A percentile compares a stretch with the other conserved stretches of the same genome.
phyloP scores from a whole-genome alignment of 1,284 basidiomycete genomes.

The Phenoliferia sp. region DNA sequence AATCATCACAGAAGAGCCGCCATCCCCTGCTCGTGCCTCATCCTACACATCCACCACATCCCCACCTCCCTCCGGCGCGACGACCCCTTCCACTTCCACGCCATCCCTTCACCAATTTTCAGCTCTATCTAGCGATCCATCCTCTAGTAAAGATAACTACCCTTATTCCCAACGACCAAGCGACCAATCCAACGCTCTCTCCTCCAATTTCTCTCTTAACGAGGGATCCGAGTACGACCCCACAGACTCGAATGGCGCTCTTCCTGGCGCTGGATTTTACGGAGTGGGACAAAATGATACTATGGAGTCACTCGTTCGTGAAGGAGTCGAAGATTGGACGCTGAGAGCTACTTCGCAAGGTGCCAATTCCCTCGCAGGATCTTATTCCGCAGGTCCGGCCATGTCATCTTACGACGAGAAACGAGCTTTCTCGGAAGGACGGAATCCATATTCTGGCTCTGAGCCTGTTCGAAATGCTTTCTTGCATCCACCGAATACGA shows the following conservation, averaged over 20 bases:
- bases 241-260: background rate
- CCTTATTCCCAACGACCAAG: constrained; percentile 5
- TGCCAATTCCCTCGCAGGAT: background rate
- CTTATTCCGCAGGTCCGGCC: background rate
- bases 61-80: constrained; percentile 12
- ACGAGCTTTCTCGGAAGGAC: background rate
- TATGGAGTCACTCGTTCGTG: constrained; percentile 42
- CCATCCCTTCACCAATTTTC: constrained; percentile 7
- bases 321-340: constrained; percentile 20
- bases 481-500: constrained; percentile 46
- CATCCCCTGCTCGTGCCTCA: background rate
- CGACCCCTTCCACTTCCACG: constrained; percentile 12
- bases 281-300: constrained; percentile 39
- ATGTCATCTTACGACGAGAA: background rate
- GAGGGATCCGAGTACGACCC: constrained; percentile 21
- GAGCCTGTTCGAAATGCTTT: background rate
- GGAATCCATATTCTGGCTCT: background rate
- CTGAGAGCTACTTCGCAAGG: background rate
- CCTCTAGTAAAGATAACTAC: constrained; percentile 3
- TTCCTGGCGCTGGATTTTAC: constrained; percentile 34
- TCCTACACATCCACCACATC: background rate
- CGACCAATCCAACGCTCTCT: constrained; percentile 1
- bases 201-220: constrained; percentile 18
- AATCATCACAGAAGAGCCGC: background rate
- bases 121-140: constrained; percentile 14